These are phyloP conservation scores for Aureobasidium sp. DNA, from an alignment of 2,329 filamentous ascomycete genomes.

Conservation along the genomic window DNA sequence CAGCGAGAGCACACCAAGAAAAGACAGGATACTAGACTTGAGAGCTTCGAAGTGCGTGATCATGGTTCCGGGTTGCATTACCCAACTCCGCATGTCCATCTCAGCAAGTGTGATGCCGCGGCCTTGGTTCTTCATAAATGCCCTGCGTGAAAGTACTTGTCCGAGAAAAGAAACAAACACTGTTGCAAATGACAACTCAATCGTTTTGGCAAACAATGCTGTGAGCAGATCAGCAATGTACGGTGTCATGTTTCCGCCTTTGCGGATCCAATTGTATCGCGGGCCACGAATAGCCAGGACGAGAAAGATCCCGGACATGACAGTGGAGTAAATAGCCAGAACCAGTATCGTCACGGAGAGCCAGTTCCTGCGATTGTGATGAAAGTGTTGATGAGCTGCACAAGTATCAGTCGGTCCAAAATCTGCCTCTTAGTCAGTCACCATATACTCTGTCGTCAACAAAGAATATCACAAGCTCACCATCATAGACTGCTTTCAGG, in stretches of 20 bases:
- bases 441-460: background rate
- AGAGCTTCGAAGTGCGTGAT: constrained; percentile 62
- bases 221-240: constrained; percentile 61
- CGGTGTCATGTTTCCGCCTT: constrained; percentile 47
- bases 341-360: constrained; percentile 34
- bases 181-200: constrained; percentile 71
- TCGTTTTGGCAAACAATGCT: constrained; percentile 66
- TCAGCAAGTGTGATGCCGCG: constrained; percentile 66
- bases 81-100: constrained; percentile 70
- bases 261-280: constrained; percentile 51
- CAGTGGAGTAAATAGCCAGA: constrained; percentile 51
- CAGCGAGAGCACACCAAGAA: constrained; percentile 59
- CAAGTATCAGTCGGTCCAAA: constrained; percentile 33
- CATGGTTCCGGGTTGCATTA: constrained; percentile 53
- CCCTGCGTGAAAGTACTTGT: constrained; percentile 64
- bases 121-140: constrained; percentile 46
- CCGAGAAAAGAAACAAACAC: constrained; percentile 69
- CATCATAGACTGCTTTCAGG: constrained; percentile 9
- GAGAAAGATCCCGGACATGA: constrained; percentile 61
- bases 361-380: constrained; percentile 38
- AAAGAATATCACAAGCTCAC: background rate
- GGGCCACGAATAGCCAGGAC: constrained; percentile 56
- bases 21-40: constrained; percentile 54
- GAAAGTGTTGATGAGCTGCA: constrained; percentile 33
- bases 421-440: background rate